phyloP scores from a whole-genome alignment of 1,284 basidiomycete species.

The Singerocomus rubriflavus region DNA sequence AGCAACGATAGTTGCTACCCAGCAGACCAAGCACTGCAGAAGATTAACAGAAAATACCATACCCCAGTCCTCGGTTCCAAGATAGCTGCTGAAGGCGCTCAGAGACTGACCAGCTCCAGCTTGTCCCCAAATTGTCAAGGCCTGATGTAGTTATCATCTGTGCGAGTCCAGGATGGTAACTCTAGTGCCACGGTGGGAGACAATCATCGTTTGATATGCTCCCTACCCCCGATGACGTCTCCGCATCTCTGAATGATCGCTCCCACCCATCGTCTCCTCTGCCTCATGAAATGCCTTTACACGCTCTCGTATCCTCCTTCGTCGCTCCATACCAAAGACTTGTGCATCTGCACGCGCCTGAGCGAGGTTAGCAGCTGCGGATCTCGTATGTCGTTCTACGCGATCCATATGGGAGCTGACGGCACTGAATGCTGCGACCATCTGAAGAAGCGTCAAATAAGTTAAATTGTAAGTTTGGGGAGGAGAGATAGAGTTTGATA shows the following conservation, averaged over 20 bases:
- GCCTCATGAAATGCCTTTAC: conserved; percentile 28
- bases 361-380: conserved; percentile 42
- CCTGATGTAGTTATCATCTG: not conserved
- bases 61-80: not conserved
- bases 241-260: not conserved
- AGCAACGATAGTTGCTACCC: not conserved
- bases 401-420: conserved; percentile 20
- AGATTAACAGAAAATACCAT: not conserved
- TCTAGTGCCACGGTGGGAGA: not conserved
- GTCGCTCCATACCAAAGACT: conserved; percentile 38
- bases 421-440: conserved; percentile 4
- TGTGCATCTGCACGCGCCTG: conserved; percentile 42
- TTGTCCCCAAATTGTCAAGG: not conserved
- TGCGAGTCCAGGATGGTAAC: not conserved
- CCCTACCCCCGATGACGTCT: not conserved
- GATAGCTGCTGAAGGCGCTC: too few relatives aligned
- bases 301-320: conserved; percentile 38
- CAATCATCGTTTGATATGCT: not conserved
- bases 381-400: conserved; percentile 28
- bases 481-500: not conserved
- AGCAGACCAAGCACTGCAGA: not conserved
- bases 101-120: not conserved
- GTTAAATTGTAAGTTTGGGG: not conserved
- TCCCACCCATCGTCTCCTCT: not conserved
- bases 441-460: conserved; percentile 5